A percentile compares a stretch with the other conserved stretches of the same genome.
phyloP scores from a whole-genome alignment of 164 flowering plant genomes.

The Brasenia schreberi region DNA sequence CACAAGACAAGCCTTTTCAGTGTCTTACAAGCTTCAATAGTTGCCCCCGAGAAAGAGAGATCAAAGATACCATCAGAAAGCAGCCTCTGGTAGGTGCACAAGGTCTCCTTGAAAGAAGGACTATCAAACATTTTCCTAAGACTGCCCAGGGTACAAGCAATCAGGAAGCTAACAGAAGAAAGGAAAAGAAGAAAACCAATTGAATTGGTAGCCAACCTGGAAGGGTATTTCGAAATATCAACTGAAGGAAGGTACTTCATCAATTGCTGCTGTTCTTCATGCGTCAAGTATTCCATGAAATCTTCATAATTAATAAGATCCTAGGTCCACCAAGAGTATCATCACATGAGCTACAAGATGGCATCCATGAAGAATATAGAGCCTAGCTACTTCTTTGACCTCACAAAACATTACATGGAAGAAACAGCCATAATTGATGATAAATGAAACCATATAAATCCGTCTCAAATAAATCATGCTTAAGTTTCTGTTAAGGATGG shows the following conservation, averaged over 20 bases:
- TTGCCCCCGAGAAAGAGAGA: slow-evolving; percentile 30
- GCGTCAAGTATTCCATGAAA: slow-evolving; percentile 44
- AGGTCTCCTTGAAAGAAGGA: slow-evolving; percentile 49
- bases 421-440: not conserved
- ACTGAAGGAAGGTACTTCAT: slow-evolving; percentile 53
- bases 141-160: slow-evolving; percentile 23
- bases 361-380: no score
- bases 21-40: slow-evolving; percentile 43
- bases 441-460: not conserved
- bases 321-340: slow-evolving; percentile 19
- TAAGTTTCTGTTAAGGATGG: not conserved
- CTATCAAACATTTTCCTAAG: slow-evolving; percentile 68
- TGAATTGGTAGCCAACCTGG: slow-evolving; percentile 31
- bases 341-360: not conserved
- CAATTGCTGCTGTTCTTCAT: slow-evolving; percentile 50
- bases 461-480: not conserved
- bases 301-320: slow-evolving; percentile 59
- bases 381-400: no score
- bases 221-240: slow-evolving; percentile 40
- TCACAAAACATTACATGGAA: not conserved
- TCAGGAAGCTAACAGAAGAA: slow-evolving; percentile 1
- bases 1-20: slow-evolving; percentile 50
- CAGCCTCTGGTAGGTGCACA: slow-evolving; percentile 56
- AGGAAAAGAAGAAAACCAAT: slow-evolving; percentile 2
- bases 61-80: slow-evolving; percentile 72